Conservation (phyloP, 179 eudicot species). For the Patellifolia procumbens region DNA sequence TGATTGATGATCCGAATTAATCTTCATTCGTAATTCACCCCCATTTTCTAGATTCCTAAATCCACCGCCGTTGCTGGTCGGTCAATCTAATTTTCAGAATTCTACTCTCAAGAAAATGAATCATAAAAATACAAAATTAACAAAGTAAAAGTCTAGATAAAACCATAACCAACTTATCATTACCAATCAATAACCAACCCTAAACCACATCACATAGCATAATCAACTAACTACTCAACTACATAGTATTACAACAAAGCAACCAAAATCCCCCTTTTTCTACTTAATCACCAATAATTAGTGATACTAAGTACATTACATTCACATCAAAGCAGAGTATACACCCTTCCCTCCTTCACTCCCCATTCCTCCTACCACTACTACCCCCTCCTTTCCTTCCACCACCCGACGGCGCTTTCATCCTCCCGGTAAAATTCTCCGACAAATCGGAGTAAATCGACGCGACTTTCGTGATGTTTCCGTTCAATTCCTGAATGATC, state of each 20-base stretch:
- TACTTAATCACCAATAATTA: background rate
- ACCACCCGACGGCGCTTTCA: background rate
- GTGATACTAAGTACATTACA: slow-evolving; percentile 1
- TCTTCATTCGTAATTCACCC: too few relatives aligned
- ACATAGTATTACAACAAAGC: background rate
- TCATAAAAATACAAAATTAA: background rate
- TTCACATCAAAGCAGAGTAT: too few relatives aligned
- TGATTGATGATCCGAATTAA: too few relatives aligned
- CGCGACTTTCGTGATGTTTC: slow-evolving; percentile 65
- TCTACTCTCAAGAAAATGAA: too few relatives aligned
- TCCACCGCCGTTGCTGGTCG: too few relatives aligned
- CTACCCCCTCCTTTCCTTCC: slow-evolving; percentile 20
- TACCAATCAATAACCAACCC: slow-evolving; percentile 11
- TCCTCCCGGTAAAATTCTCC: slow-evolving; percentile 27
- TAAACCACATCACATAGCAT: background rate
- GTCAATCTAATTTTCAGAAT: too few relatives aligned
- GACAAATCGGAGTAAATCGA: slow-evolving; percentile 65
- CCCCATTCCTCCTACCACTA: background rate
- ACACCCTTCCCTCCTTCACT: background rate
- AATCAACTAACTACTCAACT: background rate
- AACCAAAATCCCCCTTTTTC: background rate
- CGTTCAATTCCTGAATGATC: slow-evolving; percentile 74
- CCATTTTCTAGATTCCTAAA: too few relatives aligned
- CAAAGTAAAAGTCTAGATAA: background rate
- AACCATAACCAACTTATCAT: slow-evolving; percentile 8